These are phyloP conservation scores for Vitellaria paradoxa DNA, from an alignment of 179 eudicot species.

Conservation along the genomic window DNA sequence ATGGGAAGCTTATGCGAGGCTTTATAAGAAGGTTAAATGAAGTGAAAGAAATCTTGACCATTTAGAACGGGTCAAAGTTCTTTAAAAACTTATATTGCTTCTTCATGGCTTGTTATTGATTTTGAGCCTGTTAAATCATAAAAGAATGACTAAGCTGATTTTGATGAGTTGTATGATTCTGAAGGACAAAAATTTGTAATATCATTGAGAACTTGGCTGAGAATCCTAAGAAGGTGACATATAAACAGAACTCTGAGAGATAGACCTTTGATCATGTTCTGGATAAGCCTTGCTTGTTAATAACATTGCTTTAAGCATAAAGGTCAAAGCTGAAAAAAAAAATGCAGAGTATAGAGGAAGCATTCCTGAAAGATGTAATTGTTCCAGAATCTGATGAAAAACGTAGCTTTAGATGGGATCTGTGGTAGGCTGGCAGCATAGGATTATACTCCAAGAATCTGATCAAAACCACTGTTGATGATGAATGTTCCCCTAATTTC, in stretches of 20 bases:
- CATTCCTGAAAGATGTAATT: slow-evolving; percentile 2
- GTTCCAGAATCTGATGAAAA: not conserved
- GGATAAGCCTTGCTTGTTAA: not conserved
- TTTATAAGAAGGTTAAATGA: slow-evolving; percentile 69
- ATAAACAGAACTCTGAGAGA: not conserved
- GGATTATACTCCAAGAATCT: not conserved
- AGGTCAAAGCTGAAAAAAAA: not conserved
- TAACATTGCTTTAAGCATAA: not conserved
- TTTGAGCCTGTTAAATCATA: not conserved
- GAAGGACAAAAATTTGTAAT: not conserved
- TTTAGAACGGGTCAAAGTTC: not conserved
- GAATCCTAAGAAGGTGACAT: not conserved
- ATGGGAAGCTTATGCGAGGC: slow-evolving; percentile 93
- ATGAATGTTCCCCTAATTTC: slow-evolving; percentile 9
- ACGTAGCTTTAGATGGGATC: not conserved
- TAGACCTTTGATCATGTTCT: not conserved
- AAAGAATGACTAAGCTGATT: not conserved
- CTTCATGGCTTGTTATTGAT: slow-evolving; percentile 7
- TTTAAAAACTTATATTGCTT: not conserved
- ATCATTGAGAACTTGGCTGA: not conserved
- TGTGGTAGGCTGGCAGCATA: too few species aligned
- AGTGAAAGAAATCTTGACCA: not conserved
- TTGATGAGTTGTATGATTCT: not conserved
- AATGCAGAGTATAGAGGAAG: not conserved
- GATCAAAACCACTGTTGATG: not conserved